These are phyloP conservation scores for Cornus kousa DNA, from an alignment of 148 eudicot species.

Conservation along the genomic window DNA sequence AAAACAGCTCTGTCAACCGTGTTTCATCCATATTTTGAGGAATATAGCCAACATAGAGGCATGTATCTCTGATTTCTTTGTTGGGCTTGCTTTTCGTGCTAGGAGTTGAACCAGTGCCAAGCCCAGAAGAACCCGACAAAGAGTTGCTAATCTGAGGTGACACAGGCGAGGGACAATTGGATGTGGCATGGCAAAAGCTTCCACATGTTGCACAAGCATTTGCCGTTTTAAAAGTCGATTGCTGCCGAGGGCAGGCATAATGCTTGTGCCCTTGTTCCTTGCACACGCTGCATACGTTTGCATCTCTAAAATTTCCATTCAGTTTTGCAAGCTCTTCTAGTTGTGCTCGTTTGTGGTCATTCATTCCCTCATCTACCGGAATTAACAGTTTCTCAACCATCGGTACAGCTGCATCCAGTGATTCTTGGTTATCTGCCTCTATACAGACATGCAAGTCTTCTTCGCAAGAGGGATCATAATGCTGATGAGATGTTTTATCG, in stretches of 20 bases:
- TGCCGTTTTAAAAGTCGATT: background rate
- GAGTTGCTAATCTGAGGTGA: background rate
- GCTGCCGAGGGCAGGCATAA: no score
- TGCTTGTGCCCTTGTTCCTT: slow-evolving; percentile 19
- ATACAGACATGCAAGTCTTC: slow-evolving; percentile 44
- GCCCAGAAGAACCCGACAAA: background rate
- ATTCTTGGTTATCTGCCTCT: slow-evolving; percentile 32
- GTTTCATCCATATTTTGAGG: slow-evolving; percentile 26
- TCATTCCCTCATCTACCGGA: slow-evolving; percentile 28
- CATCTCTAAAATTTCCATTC: slow-evolving; percentile 17
- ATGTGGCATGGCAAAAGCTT: slow-evolving; percentile 27
- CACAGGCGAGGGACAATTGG: slow-evolving; percentile 18
- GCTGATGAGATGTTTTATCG: background rate
- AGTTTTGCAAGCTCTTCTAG: slow-evolving; percentile 30
- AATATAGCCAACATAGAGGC: slow-evolving; percentile 35
- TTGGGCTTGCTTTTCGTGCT: slow-evolving; percentile 14
- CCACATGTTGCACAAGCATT: slow-evolving; percentile 33
- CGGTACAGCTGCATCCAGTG: slow-evolving; percentile 30
- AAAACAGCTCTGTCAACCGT: slow-evolving; percentile 29
- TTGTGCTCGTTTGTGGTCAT: slow-evolving; percentile 32
- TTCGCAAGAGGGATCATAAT: slow-evolving; percentile 7
- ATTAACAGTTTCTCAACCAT: slow-evolving; percentile 41
- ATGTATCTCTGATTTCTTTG: slow-evolving; percentile 21
- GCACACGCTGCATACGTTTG: slow-evolving; percentile 24
- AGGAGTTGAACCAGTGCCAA: background rate